A percentile compares a stretch with the other conserved stretches of the same genome.
phyloP scores from a whole-genome alignment of 441 rosid species.

The Adansonia grandidieri region DNA sequence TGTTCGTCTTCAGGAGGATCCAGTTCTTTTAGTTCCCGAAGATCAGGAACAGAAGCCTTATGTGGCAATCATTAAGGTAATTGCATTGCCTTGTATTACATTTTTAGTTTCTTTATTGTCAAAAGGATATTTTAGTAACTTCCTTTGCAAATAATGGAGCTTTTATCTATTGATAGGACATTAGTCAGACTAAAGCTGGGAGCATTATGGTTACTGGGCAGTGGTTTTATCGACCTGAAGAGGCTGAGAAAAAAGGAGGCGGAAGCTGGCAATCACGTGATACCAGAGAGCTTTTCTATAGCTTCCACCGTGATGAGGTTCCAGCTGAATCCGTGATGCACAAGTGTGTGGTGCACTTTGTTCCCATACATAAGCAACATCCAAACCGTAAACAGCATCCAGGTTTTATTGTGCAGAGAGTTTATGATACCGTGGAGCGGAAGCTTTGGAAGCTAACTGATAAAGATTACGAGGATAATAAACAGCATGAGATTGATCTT shows the following conservation, averaged over 20 bases:
- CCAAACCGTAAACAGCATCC: slow-evolving; percentile 77
- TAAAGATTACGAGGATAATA: slow-evolving; percentile 66
- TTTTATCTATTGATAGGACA: not conserved
- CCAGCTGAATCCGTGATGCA: slow-evolving; percentile 87
- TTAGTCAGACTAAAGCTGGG: slow-evolving; percentile 50
- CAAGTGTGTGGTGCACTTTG: slow-evolving; percentile 72
- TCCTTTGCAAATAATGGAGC: not conserved
- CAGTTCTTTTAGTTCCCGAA: slow-evolving; percentile 70
- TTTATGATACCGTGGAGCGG: slow-evolving; percentile 64
- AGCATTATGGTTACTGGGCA: slow-evolving; percentile 72
- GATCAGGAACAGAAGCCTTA: slow-evolving; percentile 70
- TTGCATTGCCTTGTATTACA: not conserved
- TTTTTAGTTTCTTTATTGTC: not conserved
- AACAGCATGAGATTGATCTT: slow-evolving; percentile 92
- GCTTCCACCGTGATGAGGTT: slow-evolving; percentile 76
- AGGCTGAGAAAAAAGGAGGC: slow-evolving; percentile 73
- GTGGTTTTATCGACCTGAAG: slow-evolving; percentile 86
- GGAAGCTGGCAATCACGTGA: slow-evolving; percentile 75
- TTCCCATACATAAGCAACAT: slow-evolving; percentile 66
- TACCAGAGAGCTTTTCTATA: slow-evolving; percentile 68
- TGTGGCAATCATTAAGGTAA: slow-evolving; percentile 82
- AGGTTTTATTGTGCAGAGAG: slow-evolving; percentile 78
- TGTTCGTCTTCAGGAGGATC: slow-evolving; percentile 63
- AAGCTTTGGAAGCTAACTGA: slow-evolving; percentile 60
- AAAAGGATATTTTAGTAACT: not conserved